These are phyloP conservation scores for Pestalotiopsis sp. DNA, from an alignment of 2,329 filamentous ascomycete species.

Conservation along the genomic window DNA sequence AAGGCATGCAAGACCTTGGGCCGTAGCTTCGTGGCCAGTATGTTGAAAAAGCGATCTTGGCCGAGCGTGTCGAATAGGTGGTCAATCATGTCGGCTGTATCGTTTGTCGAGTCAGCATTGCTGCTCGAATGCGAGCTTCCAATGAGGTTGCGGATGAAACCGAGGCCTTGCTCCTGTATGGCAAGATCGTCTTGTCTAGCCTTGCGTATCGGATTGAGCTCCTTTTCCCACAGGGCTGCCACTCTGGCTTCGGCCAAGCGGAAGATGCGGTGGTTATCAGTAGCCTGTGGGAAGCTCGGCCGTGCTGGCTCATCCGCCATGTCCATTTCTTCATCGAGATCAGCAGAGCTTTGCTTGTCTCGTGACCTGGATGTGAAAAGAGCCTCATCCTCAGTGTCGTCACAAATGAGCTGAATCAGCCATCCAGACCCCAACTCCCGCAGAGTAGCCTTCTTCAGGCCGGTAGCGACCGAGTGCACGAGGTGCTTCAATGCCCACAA, in stretches of 20 bases:
- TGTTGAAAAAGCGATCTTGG: constrained; percentile 76
- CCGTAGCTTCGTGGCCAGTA: constrained; percentile 77
- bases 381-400: constrained; percentile 59
- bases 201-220: constrained; percentile 68
- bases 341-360: constrained; percentile 36
- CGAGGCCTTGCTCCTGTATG: constrained; percentile 88
- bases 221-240: constrained; percentile 61
- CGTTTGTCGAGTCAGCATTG: constrained; percentile 50
- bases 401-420: constrained; percentile 77
- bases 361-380: constrained; percentile 42
- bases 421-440: constrained; percentile 78
- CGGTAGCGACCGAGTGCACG: constrained; percentile 70
- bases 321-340: constrained; percentile 62
- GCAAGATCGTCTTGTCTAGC: constrained; percentile 77
- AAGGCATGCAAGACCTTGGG: constrained; percentile 60
- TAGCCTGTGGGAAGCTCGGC: constrained; percentile 23
- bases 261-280: constrained; percentile 32
- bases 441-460: constrained; percentile 76
- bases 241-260: constrained; percentile 55
- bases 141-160: constrained; percentile 89
- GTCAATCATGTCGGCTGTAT: constrained; percentile 78
- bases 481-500: constrained; percentile 95
- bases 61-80: constrained; percentile 77
- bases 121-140: constrained; percentile 57
- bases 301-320: constrained; percentile 47